Percentiles rank a stretch among this genome's conserved stretches.
Evolutionary conservation across 106 monocot species (phyloP).

Genomic region (Hemerocallis citrina): DNA sequence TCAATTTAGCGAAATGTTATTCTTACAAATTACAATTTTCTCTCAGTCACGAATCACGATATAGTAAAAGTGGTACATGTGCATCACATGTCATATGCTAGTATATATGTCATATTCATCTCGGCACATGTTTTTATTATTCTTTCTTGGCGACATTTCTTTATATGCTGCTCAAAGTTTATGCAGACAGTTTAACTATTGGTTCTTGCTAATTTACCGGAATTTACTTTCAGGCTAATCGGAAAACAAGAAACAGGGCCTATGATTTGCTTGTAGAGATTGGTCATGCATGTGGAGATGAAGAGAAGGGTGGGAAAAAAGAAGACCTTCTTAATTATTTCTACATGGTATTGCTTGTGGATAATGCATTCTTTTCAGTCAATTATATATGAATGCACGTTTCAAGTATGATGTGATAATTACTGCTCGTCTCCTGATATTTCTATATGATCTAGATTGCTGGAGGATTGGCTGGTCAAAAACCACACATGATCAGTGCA

Average conservation of each 20-base stretch:
- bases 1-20: too few relatives aligned
- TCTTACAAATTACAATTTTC: too few relatives aligned
- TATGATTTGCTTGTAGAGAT: slow-evolving; percentile 89
- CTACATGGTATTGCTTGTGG: slow-evolving; percentile 52
- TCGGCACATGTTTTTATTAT: not conserved
- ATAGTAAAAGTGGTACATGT: too few relatives aligned
- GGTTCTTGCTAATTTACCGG: not conserved
- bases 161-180: not conserved
- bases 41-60: too few relatives aligned
- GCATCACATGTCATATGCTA: too few relatives aligned
- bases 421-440: not conserved
- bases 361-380: not conserved
- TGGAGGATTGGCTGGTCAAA: slow-evolving; percentile 61
- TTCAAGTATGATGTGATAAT: not conserved
- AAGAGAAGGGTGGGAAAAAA: slow-evolving; percentile 51
- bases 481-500: slow-evolving; percentile 89
- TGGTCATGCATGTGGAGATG: slow-evolving; percentile 82
- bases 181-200: not conserved
- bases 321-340: slow-evolving; percentile 63
- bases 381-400: not conserved
- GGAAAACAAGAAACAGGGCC: slow-evolving; percentile 88
- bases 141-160: not conserved
- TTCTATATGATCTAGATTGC: slow-evolving; percentile 41
- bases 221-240: slow-evolving; percentile 49
- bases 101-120: not conserved